Evolutionary conservation across 176 grass and related monocot species (phyloP), one percentile per base, ranked within the genome.

Genomic region (Carex parvula): DNA sequence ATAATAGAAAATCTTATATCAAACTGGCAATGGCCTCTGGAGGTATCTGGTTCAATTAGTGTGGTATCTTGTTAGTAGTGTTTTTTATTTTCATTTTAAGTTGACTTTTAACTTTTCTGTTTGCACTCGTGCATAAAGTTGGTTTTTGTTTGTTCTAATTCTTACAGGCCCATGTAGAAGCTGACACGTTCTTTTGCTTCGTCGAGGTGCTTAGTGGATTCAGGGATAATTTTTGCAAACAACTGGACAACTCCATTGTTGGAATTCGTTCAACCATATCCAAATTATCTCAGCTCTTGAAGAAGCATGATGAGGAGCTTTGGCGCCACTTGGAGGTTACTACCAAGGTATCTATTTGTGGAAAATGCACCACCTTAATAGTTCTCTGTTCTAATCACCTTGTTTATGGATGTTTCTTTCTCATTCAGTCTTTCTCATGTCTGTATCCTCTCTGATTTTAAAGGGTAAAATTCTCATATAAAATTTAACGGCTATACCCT

Each of bases 191-290:
- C 86, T 99, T 95, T 87, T 95, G 96, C 87, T 99, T 99, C 32
- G 91, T 91, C 53, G 93, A 99, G 72, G 39, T 99, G 58, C 78
- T 98, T 60, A 99, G 93, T 69, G 89, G 91, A 71, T 99, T 99
- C 65, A 88, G 96, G 68, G 96, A 95, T 85, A 99, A 94, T 77
- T 99, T 99, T 75, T 99, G 93, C 90, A 99, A 93, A 70, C 96
- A 99, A 81, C 93, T 95, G 85, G 96, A 99, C 85, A 95, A 95
- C 59, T 95, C 91, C 35, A 82, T 95, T 55, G 96, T 99, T 11
- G 96, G 96, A 62, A 99, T 95, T 83, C 91, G 93, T 70, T 93
- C 91, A 21, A 95, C 89, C 83, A 99, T 99, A 60, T 81, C 80
- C 54, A 95, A 84, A 92, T 81, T 95, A 52, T 95, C 93, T 13